Conservation (phyloP, 2,329 filamentous ascomycete species). For the Aspergillus chevalieri region DNA sequence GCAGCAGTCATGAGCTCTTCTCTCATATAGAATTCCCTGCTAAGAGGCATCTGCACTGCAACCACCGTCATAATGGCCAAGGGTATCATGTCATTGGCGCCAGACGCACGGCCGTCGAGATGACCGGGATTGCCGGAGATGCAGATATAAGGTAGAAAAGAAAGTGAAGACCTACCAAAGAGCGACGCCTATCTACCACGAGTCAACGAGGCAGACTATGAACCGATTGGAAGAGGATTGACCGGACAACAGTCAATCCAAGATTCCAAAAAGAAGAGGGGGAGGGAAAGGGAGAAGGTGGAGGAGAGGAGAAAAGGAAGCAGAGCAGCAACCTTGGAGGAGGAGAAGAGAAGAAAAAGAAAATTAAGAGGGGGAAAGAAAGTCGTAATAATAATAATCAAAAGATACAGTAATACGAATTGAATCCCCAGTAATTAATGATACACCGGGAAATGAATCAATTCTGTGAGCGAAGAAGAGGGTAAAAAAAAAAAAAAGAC, state of each 20-base stretch:
- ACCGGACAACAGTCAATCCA: neutral
- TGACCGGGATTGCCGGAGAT: too few relatives aligned
- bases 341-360: conserved; percentile 10
- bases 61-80: too few relatives aligned
- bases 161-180: conserved; percentile 15
- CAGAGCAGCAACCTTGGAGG: conserved; percentile 18
- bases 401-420: neutral
- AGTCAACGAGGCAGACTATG: conserved; percentile 28
- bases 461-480: neutral
- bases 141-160: conserved; percentile 21
- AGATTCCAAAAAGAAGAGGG: neutral
- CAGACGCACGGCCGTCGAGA: too few relatives aligned
- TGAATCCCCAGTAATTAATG: too few relatives aligned
- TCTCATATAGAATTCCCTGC: too few relatives aligned
- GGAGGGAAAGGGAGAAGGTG: conserved; percentile 12
- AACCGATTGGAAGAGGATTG: conserved; percentile 2
- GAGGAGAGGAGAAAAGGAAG: conserved; percentile 15
- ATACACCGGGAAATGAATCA: neutral
- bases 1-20: too few relatives aligned
- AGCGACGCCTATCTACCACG: conserved; percentile 24
- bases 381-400: neutral
- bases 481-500: neutral
- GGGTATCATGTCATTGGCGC: too few relatives aligned
- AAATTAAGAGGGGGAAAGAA: neutral
- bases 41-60: too few relatives aligned